Evolutionary conservation across 345 rosid species (phyloP), one percentile per base, ranked within the genome.

Genomic region (Gossypium stocksii): DNA sequence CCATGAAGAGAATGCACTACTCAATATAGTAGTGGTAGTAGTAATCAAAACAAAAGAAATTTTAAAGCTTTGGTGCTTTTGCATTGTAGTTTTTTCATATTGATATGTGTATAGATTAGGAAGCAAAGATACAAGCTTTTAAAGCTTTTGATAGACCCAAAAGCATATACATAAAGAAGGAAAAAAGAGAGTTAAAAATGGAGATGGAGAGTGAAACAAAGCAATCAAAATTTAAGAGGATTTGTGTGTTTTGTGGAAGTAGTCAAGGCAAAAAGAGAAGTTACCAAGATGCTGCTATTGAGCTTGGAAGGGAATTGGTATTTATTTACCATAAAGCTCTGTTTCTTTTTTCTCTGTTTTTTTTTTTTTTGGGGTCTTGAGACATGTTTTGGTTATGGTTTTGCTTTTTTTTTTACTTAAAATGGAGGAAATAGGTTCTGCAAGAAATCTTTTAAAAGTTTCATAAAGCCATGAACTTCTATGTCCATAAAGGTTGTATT

Each of bases 181-280:
- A 53, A 4, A 46, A n/a, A 44, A 19, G 52, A 15, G 13, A 34
- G 64, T 34, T 22, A 68, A 86, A 53, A 56, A 56, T 85, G 87
- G 92, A 85, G 81, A 72, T 84, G 61, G 76, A 67, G 66, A 82
- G 73, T 85, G 86, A 80, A 60, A 83, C 81, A 22, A 68, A 81
- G 70, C 77, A 38, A 52, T 91, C 93, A 69, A 91, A 81, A 84
- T 91, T 91, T 81, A 79, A 78, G 78, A 88, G 91, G 85, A 84
- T 91, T 78, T 91, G 97, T 83, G 97, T 91, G 66, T 91, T 91
- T 76, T 91, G 97, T 77, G 93, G 97, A 73, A 91, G 93, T 66
- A 91, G 94, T 81, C 92, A 88, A 66, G 97, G 97, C 73, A 91
- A 88, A 82, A 91, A 89, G 78, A 91, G 83, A 62, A 91, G 94